phyloP scores from a whole-genome alignment of 768 basidiomycete species.

The Lenzites betulinus region DNA sequence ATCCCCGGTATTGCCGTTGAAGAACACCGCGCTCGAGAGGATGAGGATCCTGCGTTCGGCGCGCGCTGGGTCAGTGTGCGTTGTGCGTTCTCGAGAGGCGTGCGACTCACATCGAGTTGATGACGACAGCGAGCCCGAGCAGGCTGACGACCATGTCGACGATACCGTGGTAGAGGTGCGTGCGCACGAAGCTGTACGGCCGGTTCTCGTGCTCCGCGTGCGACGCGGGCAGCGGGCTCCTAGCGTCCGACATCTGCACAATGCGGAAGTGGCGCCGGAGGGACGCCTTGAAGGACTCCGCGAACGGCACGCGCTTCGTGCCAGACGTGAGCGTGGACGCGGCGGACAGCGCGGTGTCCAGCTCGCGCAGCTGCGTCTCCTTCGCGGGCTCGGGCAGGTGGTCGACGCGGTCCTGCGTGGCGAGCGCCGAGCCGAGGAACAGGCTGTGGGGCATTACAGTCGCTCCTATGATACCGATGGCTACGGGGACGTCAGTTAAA shows the following conservation, averaged over 20 bases:
- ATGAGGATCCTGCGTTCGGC: conserved; percentile 74
- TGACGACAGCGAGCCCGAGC: conserved; percentile 82
- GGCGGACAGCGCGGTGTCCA: conserved; percentile 4
- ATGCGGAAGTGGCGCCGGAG: conserved; percentile 27
- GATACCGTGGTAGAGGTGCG: conserved; percentile 45
- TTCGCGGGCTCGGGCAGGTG: conserved; percentile 19
- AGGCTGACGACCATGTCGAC: conserved; percentile 58
- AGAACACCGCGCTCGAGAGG: conserved; percentile 82
- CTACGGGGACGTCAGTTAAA: conserved; percentile 32
- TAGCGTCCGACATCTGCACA: conserved; percentile 27
- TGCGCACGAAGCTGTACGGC: conserved; percentile 36
- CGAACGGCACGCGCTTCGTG: conserved; percentile 15
- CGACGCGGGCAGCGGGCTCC: conserved; percentile 38
- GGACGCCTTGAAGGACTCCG: conserved; percentile 2
- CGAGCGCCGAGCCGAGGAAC: conserved; percentile 85
- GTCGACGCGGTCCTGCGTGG: conserved; percentile 75
- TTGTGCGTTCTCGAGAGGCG: no score
- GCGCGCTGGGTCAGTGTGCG: conserved; percentile 2
- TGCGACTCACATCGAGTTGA: conserved; percentile 77
- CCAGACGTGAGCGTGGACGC: conserved; percentile 15
- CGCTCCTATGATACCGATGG: conserved; percentile 76
- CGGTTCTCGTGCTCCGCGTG: conserved; percentile 44
- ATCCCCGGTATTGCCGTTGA: conserved; percentile 46
- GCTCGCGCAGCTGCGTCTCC: neutral
- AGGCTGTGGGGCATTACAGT: conserved; percentile 94